phyloP scores from a whole-genome alignment of 768 basidiomycete genomes.

The Lactifluus piperatus region DNA sequence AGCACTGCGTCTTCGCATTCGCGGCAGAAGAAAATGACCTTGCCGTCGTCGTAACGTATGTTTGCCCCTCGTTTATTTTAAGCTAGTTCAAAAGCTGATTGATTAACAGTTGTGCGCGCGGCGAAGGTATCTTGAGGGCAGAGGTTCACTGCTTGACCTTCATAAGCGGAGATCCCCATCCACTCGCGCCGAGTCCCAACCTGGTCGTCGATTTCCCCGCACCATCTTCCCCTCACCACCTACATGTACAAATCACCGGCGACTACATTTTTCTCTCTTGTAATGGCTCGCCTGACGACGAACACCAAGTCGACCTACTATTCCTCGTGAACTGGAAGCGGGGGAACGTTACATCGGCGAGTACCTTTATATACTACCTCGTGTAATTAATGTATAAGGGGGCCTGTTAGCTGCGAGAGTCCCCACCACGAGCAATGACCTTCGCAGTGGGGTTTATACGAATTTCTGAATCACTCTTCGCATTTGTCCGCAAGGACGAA shows the following conservation, averaged over 20 bases:
- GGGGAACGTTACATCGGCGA: not conserved
- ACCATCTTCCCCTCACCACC: conserved; percentile 2
- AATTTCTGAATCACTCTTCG: not conserved
- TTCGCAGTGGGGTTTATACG: not conserved
- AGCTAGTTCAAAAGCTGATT: not conserved
- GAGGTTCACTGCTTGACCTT: conserved; percentile 1
- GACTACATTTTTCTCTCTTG: conserved; percentile 1
- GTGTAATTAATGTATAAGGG: not conserved
- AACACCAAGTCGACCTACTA: not conserved
- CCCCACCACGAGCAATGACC: not conserved
- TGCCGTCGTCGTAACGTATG: not conserved
- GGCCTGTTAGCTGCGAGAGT: not conserved
- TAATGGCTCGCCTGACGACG: not conserved
- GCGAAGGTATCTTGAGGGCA: not conserved
- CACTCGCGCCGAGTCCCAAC: not conserved
- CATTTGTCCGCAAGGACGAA: not conserved
- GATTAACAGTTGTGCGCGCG: not conserved
- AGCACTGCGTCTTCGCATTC: conserved; percentile 3
- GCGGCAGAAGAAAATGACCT: conserved; percentile 1
- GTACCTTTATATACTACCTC: not conserved
- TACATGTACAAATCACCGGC: not conserved
- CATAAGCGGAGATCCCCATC: not conserved
- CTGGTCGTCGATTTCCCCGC: conserved; percentile 1
- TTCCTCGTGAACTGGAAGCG: conserved; percentile 6
- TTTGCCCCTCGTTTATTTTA: not conserved